These are phyloP conservation scores for Fusarium sp. DNA, from an alignment of 2,329 filamentous ascomycete genomes.

Conservation along the genomic window DNA sequence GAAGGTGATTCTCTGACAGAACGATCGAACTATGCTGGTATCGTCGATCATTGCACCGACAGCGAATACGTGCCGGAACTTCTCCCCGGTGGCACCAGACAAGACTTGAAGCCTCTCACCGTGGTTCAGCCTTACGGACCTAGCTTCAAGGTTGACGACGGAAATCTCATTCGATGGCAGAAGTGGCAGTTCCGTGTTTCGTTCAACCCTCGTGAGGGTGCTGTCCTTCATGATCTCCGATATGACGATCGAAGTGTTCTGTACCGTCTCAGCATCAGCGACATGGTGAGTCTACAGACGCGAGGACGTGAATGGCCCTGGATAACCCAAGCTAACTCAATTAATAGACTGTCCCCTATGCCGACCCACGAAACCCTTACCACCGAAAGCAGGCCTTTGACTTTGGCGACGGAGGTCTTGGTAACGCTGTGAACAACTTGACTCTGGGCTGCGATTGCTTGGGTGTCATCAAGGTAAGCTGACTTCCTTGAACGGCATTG, in stretches of 20 bases:
- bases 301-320: accelerated
- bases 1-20: slow-evolving; percentile 41
- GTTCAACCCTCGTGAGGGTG: slow-evolving; percentile 77
- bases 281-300: slow-evolving; percentile 64
- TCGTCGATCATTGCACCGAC: slow-evolving; percentile 47
- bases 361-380: slow-evolving; percentile 70
- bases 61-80: slow-evolving; percentile 58
- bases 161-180: slow-evolving; percentile 64
- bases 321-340: neutral
- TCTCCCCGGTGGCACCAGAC: slow-evolving; percentile 55
- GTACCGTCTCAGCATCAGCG: slow-evolving; percentile 74
- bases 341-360: slow-evolving; percentile 67
- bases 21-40: slow-evolving; percentile 18
- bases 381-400: slow-evolving; percentile 79
- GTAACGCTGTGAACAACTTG: slow-evolving; percentile 75
- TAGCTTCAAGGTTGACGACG: slow-evolving; percentile 54
- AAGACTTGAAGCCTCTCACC: slow-evolving; percentile 70
- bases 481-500: accelerated
- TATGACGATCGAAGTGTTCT: slow-evolving; percentile 74
- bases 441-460: slow-evolving; percentile 75
- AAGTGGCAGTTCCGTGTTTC: slow-evolving; percentile 77
- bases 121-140: slow-evolving; percentile 53
- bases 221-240: slow-evolving; percentile 74
- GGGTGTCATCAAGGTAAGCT: slow-evolving; percentile 64
- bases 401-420: slow-evolving; percentile 75